Base-by-base conservation (phyloP, 2,329 filamentous ascomycete species). In the Fusarium caatingaense region DNA sequence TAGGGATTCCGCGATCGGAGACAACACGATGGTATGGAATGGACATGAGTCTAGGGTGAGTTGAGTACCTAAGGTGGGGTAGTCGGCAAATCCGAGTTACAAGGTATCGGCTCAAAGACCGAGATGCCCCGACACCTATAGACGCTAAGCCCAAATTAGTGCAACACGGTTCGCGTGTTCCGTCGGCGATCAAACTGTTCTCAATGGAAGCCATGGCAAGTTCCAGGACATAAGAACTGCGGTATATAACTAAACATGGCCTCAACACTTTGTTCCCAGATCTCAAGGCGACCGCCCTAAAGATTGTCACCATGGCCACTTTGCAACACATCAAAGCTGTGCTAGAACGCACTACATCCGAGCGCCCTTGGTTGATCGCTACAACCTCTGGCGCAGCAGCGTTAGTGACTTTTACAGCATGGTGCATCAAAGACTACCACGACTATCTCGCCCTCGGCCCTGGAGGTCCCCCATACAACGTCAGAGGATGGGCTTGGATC, bases 401-500 rank as follows among this genome's bases (percentile, higher is more conserved):
- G 32, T 37, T 37, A 37, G 32, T 37, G 32, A 16, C 32, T 4
- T 37, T 37, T 15, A 2, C 30, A 18, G 27, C 47, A 34, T 37
- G 47, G 47, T 49, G 47, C 30, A 34, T 34, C 0, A 20, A 49
- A 34, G 47, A 34, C 13, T 37, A 49, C 16, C 15, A 9, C 3
- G 47, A 34, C 2, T 49, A 49, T 10, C 47, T 49, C 5, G 28
- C 47, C 6, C 47, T 49, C 16, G 47, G 15, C 6, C 47, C 20
- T 6, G 10, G 15, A 10, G 47, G 47, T 13, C 47, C 47, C 16
- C 47, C 28, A 21, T 37, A 49, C n/a, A 49, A 34, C 2, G 28
- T 34, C 13, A 49, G 4, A 23, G 47, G 47, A 23, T 49, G 47
- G 47, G 47, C 28, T 16, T 49, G 47, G 47, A 49, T n/a, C 13